Base-by-base conservation (phyloP, 1,284 basidiomycete species). In the Sanghuangporus weigelae region DNA sequence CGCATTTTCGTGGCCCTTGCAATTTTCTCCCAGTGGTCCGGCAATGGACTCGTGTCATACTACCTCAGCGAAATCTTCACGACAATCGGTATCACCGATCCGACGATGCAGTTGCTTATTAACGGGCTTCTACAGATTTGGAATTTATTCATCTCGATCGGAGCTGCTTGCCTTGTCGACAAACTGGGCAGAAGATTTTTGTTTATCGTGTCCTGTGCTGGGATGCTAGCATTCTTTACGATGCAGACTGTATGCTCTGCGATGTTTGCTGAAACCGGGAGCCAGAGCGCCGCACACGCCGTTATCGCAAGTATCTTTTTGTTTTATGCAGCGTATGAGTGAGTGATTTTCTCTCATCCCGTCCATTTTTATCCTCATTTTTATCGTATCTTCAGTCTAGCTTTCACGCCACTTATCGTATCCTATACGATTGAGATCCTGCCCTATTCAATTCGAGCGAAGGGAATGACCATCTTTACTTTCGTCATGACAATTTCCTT, bases 301-400 rank as follows among this genome's bases (percentile, higher is more conserved):
- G 83, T 90, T 73, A 86, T 92, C 66, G 89, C 83, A 3, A 87
- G 90, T 76, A 88, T 92, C 73, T 92, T 89, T 81, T 72, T 92
- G 64, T 89, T 84, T 78, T 89, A 86, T 69, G 85, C 84, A 8
- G 75, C 79, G 57, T 90, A 89, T 69, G 87, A 88, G 83, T 84
- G 71, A 66, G 81, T 77, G 5, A 36, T 35, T 23, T 49, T 48
- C 26, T 42, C 16, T 26, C 40, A 36, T 16, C 50, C 11, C 44
- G 42, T 10, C 19, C 16, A 48, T 35, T 49, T n/a, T 46, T n/a
- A 39, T 19, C 53, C 6, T 59, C 39, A 16, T 31, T 49, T 26
- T 59, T 60, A 49, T 21, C 39, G 19, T 23, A 5, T 56, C 67
- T 40, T 36, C 73, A 85, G 84, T 74, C 73, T 90, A 57, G 88